Conservation (phyloP, 2,329 filamentous ascomycete species). For the Coniella vitis region DNA sequence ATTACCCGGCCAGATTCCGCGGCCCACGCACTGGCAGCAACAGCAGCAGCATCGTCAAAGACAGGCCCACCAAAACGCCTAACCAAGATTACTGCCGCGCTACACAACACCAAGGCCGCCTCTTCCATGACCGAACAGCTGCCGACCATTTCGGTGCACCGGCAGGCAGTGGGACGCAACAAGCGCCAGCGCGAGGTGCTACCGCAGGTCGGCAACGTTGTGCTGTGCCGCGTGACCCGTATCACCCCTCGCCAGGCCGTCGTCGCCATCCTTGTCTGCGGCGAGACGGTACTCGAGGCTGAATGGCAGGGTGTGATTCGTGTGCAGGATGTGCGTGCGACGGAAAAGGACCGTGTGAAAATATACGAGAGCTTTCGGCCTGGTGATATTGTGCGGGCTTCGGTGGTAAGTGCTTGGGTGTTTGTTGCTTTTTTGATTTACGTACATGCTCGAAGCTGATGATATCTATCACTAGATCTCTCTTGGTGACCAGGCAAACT, state of each 20-base stretch:
- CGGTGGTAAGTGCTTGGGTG: conserved; percentile 54
- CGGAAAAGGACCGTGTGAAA: conserved; percentile 91
- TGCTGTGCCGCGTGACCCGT: conserved; percentile 79
- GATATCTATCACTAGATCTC: conserved; percentile 54
- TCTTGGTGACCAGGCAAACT: conserved; percentile 87
- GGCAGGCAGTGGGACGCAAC: conserved; percentile 16
- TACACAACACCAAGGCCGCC: conserved; percentile 20
- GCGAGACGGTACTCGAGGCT: conserved; percentile 63
- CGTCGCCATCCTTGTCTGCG: conserved; percentile 78
- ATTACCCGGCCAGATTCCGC: conserved; percentile 39
- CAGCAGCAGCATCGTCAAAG: background rate
- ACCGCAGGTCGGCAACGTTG: conserved; percentile 71
- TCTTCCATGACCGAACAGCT: conserved; percentile 34
- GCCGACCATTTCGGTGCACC: conserved; percentile 50
- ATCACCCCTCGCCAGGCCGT: conserved; percentile 80
- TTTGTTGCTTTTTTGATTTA: background rate
- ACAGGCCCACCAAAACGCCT: conserved; percentile 49
- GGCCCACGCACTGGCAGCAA: too few relatives aligned
- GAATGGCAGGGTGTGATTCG: conserved; percentile 83
- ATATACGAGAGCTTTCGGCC: conserved; percentile 88
- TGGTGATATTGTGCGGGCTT: conserved; percentile 82
- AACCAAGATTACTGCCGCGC: conserved; percentile 42
- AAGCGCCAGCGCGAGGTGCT: conserved; percentile 61
- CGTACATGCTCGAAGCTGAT: background rate
- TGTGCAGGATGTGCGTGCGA: conserved; percentile 85